Conservation (phyloP, 1,284 basidiomycete species). For the Neolentinus lepideus region DNA sequence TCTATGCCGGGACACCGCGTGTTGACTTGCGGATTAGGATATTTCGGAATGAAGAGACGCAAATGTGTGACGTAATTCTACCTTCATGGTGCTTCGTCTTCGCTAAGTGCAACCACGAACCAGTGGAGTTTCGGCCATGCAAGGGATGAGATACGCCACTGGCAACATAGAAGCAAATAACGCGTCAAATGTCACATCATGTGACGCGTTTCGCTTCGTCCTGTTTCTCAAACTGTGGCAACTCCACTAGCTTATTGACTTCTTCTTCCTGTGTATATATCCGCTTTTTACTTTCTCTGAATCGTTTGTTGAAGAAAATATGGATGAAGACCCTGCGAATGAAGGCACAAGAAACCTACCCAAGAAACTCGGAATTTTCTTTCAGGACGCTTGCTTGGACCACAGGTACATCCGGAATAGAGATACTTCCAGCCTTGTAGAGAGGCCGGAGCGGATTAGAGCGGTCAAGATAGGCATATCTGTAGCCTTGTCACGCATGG, state of each 20-base stretch:
- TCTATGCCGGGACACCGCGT: too few species aligned
- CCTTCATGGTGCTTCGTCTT: too few species aligned
- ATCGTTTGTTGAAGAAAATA: not conserved
- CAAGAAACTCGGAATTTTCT: constrained; percentile 19
- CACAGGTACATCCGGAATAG: constrained; percentile 77
- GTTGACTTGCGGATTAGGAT: too few species aligned
- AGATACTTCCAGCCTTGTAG: constrained; percentile 70
- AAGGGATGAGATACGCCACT: too few species aligned
- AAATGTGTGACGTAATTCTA: too few species aligned
- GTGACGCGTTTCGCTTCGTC: not conserved
- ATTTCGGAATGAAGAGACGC: too few species aligned
- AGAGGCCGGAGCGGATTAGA: constrained; percentile 84
- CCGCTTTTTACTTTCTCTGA: not conserved
- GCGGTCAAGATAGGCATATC: constrained; percentile 78
- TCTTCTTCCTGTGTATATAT: not conserved
- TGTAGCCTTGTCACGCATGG: constrained; percentile 68
- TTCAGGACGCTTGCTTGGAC: constrained; percentile 64
- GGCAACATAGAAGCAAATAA: not conserved
- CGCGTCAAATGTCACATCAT: not conserved
- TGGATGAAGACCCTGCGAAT: not conserved
- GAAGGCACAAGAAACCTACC: not conserved
- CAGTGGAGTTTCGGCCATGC: too few species aligned
- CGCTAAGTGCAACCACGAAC: too few species aligned
- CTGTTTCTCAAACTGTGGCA: not conserved
- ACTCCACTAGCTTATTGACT: not conserved